These are phyloP conservation scores for Kalanchoe fedtschenkoi DNA, from an alignment of 164 flowering plant genomes.

Conservation along the genomic window DNA sequence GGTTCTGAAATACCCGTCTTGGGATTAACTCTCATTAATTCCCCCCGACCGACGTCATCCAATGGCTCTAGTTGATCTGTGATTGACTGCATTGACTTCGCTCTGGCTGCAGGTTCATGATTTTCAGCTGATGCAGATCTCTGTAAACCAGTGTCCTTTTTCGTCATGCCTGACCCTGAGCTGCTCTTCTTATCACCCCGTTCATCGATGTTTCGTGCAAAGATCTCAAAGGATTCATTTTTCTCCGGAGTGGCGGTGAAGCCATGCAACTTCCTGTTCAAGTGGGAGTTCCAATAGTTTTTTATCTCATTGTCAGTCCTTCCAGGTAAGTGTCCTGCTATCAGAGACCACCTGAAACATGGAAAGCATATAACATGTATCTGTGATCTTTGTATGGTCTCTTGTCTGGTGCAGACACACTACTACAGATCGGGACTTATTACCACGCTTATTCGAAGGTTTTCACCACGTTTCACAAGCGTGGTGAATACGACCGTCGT, in stretches of 20 bases:
- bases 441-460: too few relatives aligned
- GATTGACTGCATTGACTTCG: not conserved
- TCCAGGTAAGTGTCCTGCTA: constrained; percentile 1
- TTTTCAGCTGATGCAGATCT: not conserved
- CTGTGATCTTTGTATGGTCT: too few relatives aligned
- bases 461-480: too few relatives aligned
- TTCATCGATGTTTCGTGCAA: not conserved
- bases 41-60: too few relatives aligned
- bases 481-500: too few relatives aligned
- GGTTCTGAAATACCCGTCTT: too few relatives aligned
- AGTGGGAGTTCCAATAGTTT: constrained; percentile 1
- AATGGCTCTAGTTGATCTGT: not conserved
- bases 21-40: not conserved
- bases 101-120: not conserved
- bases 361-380: not conserved
- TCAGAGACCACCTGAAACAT: not conserved
- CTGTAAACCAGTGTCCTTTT: not conserved
- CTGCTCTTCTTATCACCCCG: not conserved
- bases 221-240: not conserved
- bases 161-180: not conserved
- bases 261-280: not conserved
- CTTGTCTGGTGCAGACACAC: too few relatives aligned
- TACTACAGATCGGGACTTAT: too few relatives aligned
- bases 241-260: not conserved
- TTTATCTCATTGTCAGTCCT: not conserved